Conservation (phyloP, 2,329 filamentous ascomycete genomes). For the Penicillium frequentans region DNA sequence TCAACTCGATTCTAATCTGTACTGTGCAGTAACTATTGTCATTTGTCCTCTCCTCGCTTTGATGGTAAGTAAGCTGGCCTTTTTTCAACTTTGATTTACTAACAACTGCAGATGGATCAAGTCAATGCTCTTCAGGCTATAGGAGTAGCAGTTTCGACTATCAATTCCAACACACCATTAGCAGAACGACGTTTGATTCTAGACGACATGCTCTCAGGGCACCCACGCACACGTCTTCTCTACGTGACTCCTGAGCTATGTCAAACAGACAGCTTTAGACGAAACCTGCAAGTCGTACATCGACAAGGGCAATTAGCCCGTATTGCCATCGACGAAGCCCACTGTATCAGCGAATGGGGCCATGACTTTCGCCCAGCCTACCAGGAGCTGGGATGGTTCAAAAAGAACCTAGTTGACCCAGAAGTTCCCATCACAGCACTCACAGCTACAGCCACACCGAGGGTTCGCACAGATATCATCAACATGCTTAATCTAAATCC, state of each 20-base stretch:
- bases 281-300: conserved; percentile 70
- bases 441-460: conserved; percentile 83
- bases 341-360: conserved; percentile 98
- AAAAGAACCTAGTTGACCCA: conserved; percentile 65
- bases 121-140: conserved; percentile 74
- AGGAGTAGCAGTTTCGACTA: conserved; percentile 76
- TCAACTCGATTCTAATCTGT: conserved; percentile 12
- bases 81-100: too few relatives aligned
- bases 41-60: conserved; percentile 85
- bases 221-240: conserved; percentile 77
- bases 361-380: conserved; percentile 96
- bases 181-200: conserved; percentile 68
- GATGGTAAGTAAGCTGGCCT: too few relatives aligned
- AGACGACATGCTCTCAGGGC: conserved; percentile 80
- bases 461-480: conserved; percentile 81
- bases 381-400: conserved; percentile 81
- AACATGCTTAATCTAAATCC: conserved; percentile 68
- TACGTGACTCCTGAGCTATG: conserved; percentile 95
- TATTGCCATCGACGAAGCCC: conserved; percentile 89
- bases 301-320: conserved; percentile 81
- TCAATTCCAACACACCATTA: conserved; percentile 77
- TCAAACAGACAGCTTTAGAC: conserved; percentile 72
- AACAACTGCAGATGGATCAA: conserved; percentile 90
- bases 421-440: conserved; percentile 88
- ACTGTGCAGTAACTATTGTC: conserved; percentile 73